Evolutionary conservation across 2,329 filamentous ascomycete species (phyloP).

Genomic region (Chaetomiaceae sp.): DNA sequence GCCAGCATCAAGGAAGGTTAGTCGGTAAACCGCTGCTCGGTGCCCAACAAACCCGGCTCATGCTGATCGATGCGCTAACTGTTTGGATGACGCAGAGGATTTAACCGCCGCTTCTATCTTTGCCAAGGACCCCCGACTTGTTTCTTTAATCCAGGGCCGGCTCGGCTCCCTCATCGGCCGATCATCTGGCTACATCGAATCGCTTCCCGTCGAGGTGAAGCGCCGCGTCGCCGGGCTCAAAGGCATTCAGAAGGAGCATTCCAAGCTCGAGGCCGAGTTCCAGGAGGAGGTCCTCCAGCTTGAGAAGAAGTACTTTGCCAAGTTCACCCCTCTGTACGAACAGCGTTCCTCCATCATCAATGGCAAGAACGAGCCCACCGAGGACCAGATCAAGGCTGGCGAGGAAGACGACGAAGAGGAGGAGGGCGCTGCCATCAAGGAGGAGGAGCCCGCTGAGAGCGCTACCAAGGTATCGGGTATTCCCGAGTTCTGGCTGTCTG

Average conservation of each 20-base stretch:
- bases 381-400: constrained; percentile 80
- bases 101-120: constrained; percentile 87
- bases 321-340: constrained; percentile 96
- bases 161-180: constrained; percentile 88
- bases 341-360: constrained; percentile 93
- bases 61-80: constrained; percentile 15
- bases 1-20: constrained; percentile 96
- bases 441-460: constrained; percentile 54
- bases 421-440: constrained; percentile 50
- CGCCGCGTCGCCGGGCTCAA: constrained; percentile 92
- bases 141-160: constrained; percentile 97
- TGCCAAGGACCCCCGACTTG: constrained; percentile 88
- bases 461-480: constrained; percentile 64
- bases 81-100: constrained; percentile 67
- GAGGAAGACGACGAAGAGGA: constrained; percentile 66
- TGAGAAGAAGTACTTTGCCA: constrained; percentile 99
- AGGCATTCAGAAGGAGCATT: constrained; percentile 97
- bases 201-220: constrained; percentile 81
- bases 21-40: constrained; percentile 32
- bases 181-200: constrained; percentile 97
- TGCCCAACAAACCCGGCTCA: constrained; percentile 20
- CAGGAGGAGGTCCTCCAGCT: constrained; percentile 97
- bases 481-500: constrained; percentile 98
- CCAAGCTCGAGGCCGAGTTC: constrained; percentile 96
- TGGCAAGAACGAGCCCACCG: constrained; percentile 77